Percentiles rank a stretch among this genome's conserved stretches.
These are phyloP conservation scores for Apiospora pterosperma DNA, from an alignment of 2,329 filamentous ascomycete genomes.

Conservation along the genomic window DNA sequence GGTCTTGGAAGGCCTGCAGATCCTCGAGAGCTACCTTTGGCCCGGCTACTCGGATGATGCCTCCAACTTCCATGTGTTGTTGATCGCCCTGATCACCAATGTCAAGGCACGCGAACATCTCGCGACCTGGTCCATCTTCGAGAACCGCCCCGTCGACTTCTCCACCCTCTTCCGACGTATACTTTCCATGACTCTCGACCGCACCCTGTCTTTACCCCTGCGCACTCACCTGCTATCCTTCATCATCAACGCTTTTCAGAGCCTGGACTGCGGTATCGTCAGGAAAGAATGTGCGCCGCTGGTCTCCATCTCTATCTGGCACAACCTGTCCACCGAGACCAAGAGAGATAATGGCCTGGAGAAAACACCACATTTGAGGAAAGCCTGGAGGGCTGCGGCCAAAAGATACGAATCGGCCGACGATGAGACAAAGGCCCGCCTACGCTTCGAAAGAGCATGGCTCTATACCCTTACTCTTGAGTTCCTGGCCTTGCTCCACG, in stretches of 20 bases:
- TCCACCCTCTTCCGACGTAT: conserved; percentile 85
- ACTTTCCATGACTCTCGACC: conserved; percentile 79
- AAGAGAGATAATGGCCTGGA: conserved; percentile 71
- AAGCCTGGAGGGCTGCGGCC: conserved; percentile 82
- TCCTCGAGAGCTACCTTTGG: conserved; percentile 93
- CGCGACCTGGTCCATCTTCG: conserved; percentile 82
- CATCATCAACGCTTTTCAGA: conserved; percentile 89
- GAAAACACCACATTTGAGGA: conserved; percentile 70
- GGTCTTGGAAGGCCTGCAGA: conserved; percentile 84
- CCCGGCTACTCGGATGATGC: conserved; percentile 85
- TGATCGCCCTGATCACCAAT: conserved; percentile 82
- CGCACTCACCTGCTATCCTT: conserved; percentile 85
- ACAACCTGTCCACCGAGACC: conserved; percentile 78
- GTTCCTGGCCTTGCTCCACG: conserved; percentile 73
- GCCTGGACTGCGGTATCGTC: conserved; percentile 81
- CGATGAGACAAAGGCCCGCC: conserved; percentile 69
- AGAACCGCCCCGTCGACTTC: conserved; percentile 75
- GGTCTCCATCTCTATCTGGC: conserved; percentile 93
- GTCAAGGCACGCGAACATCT: conserved; percentile 85
- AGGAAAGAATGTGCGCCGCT: conserved; percentile 95
- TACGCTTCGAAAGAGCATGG: conserved; percentile 93
- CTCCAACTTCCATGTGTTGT: conserved; percentile 86
- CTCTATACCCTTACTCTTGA: conserved; percentile 81
- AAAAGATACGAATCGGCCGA: conserved; percentile 89
- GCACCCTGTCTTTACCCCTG: conserved; percentile 60